Evolutionary conservation across 345 rosid species (phyloP), one percentile per base, ranked within the genome.

Genomic region (Mercurialis annua): DNA sequence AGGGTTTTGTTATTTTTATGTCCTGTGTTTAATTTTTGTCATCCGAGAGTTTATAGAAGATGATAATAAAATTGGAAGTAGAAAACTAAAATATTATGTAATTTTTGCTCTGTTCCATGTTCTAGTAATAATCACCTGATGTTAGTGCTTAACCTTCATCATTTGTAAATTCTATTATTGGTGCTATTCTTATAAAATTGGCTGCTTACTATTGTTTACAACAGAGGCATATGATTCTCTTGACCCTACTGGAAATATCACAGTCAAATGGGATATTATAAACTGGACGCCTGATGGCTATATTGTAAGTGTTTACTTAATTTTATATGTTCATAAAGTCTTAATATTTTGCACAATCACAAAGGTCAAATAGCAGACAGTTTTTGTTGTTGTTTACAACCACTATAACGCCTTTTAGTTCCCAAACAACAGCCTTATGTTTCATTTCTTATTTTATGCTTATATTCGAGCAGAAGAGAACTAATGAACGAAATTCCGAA

Each of bases 211-310:
- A 68, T 48, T 65, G 72, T 34, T 64, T 8, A n/a, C 64, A 62
- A 50, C 83, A 85, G 95, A 85, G 76, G 92, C 97, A 38, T 93
- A 88, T 67, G 98, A 90, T 84, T 78, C 94, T 36, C 88, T 93
- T 72, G 97, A 90, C 73, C 98, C 97, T 56, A 80, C 34, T 68
- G 97, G 94, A 50, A 92, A 93, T 72, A 87, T 93, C 82, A 93
- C 98, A 38, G 83, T 90, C 73, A 92, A 82, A 81, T 93, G 97
- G 98, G 98, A 93, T 74, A 62, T 93, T 62, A 81, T 76, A 59
- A 83, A 67, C 78, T 93, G 97, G 98, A 80, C 85, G 68, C 40
- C 90, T 65, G 97, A 90, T 83, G 98, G 98, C 65, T 92, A 92
- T 72, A 77, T 79, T 47, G 98, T 90, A 76, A 86, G 87, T 79